A percentile compares a stretch with the other conserved stretches of the same genome.
Evolutionary conservation across 164 flowering plant genomes (phyloP).

Genomic region (Dillenia turbinata): DNA sequence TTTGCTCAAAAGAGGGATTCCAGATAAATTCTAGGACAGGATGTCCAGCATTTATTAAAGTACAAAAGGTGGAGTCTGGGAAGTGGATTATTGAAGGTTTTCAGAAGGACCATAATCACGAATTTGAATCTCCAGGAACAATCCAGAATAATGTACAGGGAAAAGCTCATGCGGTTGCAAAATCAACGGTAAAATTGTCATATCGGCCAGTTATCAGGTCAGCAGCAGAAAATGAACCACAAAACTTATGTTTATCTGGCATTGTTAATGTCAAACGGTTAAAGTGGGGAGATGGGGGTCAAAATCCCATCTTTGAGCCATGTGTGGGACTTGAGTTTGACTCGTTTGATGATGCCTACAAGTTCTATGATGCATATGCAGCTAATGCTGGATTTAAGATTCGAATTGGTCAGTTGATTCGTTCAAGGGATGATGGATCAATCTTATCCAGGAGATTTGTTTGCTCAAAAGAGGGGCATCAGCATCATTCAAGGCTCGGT

Average conservation of each 20-base stretch:
- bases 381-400: slow-evolving; percentile 37
- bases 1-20: slow-evolving; percentile 61
- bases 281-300: background rate
- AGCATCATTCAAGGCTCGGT: slow-evolving; percentile 59
- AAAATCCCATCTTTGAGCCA: slow-evolving; percentile 24
- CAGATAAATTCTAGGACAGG: slow-evolving; percentile 61
- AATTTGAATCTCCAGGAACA: slow-evolving; percentile 11
- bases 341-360: slow-evolving; percentile 50
- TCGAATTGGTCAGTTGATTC: slow-evolving; percentile 57
- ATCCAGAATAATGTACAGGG: background rate
- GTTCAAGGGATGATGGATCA: slow-evolving; percentile 53
- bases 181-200: background rate
- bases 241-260: background rate
- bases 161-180: background rate
- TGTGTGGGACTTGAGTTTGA: slow-evolving; percentile 50
- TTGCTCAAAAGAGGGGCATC: slow-evolving; percentile 61
- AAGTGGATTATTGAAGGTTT: slow-evolving; percentile 56
- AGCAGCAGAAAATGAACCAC: background rate
- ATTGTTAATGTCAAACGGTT: background rate
- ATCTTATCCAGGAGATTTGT: slow-evolving; percentile 57
- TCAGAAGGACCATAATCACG: slow-evolving; percentile 52
- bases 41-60: slow-evolving; percentile 56
- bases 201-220: background rate
- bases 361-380: slow-evolving; percentile 42
- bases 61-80: slow-evolving; percentile 46